Evolutionary conservation across 768 basidiomycete genomes (phyloP), one percentile per base, ranked within the genome.

Genomic region (Xanthoconium stramineum): DNA sequence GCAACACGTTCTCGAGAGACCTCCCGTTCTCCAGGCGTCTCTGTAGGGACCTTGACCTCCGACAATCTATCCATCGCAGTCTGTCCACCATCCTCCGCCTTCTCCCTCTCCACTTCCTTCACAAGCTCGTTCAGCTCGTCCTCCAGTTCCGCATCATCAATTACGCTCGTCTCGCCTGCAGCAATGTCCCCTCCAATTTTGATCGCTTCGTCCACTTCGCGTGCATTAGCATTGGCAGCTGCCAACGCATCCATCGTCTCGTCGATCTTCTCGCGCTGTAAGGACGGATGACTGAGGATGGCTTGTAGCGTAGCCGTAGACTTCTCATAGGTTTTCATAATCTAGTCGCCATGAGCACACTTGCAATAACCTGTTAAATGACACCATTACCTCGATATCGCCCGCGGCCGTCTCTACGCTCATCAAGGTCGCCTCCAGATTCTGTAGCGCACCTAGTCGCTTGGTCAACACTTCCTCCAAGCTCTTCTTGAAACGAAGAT

Each of bases 391-490:
- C 78, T 93, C 87, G 12, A 94, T 79, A 70, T 98, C 90, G 3
- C 87, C 88, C 30, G 90, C 90, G n/a, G 94, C 91, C 4, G 85
- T 82, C 72, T 98, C 93, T 6, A 98, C 91, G 44, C 83, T 81
- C 44, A 91, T 74, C 37, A 97, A 70, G 0, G 94, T 93, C 13
- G 82, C 76, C 60, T 89, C 85, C 9, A 98, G 75, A 37, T 84
- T 89, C 54, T 84, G 81, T 6, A 93, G 74, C 1, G 92, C 86
- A 11, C 77, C 81, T 3, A 94, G 69, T 13, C 94, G 85, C 65
- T 93, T 93, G 29, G 74, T 73, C 15, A 95, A 74, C 0, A 94
- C 71, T 13, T 88, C 89, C 61, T 95, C 88, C 8, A 94, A 74
- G 52, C 84, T 84, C 66, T 93, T 96, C 63, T 86, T 86, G 32